phyloP scores from a whole-genome alignment of 306 rosid genomes.

The Inga oerstediana region DNA sequence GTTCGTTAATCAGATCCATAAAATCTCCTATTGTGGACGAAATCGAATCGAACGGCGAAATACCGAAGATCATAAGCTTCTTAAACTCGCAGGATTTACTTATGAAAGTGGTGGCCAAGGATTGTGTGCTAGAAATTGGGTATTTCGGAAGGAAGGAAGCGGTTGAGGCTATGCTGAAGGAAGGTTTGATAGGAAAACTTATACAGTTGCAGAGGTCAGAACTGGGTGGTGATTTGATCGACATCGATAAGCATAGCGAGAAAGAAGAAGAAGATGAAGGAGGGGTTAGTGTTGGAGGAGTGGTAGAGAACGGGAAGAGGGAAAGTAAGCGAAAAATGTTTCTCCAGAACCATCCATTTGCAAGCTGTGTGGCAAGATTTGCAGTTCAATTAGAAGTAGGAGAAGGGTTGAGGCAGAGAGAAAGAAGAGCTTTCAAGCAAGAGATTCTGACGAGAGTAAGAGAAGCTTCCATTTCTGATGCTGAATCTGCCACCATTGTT shows the following conservation, averaged over 20 bases:
- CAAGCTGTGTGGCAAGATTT: constrained; percentile 81
- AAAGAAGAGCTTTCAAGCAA: constrained; percentile 77
- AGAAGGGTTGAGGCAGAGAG: constrained; percentile 89
- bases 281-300: constrained; percentile 30
- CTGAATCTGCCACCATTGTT: constrained; percentile 78
- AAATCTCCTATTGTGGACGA: constrained; percentile 90
- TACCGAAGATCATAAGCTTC: constrained; percentile 54
- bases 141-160: constrained; percentile 91
- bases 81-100: constrained; percentile 40
- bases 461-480: constrained; percentile 69
- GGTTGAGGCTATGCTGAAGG: constrained; percentile 75
- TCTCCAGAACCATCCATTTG: constrained; percentile 61
- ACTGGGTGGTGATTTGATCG: constrained; percentile 60
- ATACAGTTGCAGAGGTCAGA: constrained; percentile 77
- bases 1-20: constrained; percentile 55
- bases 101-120: constrained; percentile 53
- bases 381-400: constrained; percentile 91
- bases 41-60: constrained; percentile 66
- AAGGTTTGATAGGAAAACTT: constrained; percentile 67
- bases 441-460: constrained; percentile 64
- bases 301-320: constrained; percentile 31
- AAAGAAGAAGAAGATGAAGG: constrained; percentile 40
- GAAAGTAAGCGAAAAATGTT: constrained; percentile 38
- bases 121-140: constrained; percentile 76
- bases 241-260: constrained; percentile 28